Evolutionary conservation across 1,284 basidiomycete genomes (phyloP).

Genomic region (Pseudozyma tsukubaensis): DNA sequence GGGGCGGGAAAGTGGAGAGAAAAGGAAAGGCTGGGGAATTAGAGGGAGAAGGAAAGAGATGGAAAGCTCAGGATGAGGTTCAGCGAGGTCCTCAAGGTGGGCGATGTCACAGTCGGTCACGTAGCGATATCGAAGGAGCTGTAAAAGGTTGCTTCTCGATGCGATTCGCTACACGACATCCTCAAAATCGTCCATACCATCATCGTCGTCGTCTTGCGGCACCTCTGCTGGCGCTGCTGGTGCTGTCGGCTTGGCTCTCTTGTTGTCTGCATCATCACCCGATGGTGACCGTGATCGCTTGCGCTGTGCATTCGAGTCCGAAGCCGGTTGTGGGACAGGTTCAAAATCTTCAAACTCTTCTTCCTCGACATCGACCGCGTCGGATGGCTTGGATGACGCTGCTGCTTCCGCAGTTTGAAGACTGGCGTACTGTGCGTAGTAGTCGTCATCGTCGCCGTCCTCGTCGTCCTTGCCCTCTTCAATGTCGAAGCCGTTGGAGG

Average conservation of each 20-base stretch:
- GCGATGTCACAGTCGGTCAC: slow-evolving; percentile 19
- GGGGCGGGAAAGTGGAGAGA: neutral
- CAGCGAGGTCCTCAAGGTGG: slow-evolving; percentile 1
- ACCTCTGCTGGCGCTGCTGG: slow-evolving; percentile 1
- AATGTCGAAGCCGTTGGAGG: slow-evolving; percentile 29
- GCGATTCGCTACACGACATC: slow-evolving; percentile 53
- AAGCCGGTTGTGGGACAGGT: slow-evolving; percentile 14
- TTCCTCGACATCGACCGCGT: slow-evolving; percentile 29
- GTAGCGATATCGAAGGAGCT: slow-evolving; percentile 5
- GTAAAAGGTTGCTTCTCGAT: slow-evolving; percentile 8
- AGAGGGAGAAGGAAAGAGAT: neutral
- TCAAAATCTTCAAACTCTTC: slow-evolving; percentile 53
- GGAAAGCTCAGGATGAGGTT: neutral
- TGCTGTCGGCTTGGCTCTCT: slow-evolving; percentile 27
- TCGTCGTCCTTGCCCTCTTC: slow-evolving; percentile 43
- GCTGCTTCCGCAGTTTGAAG: slow-evolving; percentile 52
- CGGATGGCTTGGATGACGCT: slow-evolving; percentile 42
- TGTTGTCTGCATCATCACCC: slow-evolving; percentile 23
- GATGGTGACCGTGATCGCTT: slow-evolving; percentile 39
- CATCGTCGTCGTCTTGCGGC: slow-evolving; percentile 36
- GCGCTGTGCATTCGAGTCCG: slow-evolving; percentile 12
- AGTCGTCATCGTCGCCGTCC: slow-evolving; percentile 59
- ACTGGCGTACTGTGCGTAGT: slow-evolving; percentile 63
- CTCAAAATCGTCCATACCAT: slow-evolving; percentile 62
- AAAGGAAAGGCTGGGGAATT: slow-evolving; percentile 1